Evolutionary conservation across 495 filamentous ascomycete species (phyloP).

Genomic region (Podospora fimiseda): DNA sequence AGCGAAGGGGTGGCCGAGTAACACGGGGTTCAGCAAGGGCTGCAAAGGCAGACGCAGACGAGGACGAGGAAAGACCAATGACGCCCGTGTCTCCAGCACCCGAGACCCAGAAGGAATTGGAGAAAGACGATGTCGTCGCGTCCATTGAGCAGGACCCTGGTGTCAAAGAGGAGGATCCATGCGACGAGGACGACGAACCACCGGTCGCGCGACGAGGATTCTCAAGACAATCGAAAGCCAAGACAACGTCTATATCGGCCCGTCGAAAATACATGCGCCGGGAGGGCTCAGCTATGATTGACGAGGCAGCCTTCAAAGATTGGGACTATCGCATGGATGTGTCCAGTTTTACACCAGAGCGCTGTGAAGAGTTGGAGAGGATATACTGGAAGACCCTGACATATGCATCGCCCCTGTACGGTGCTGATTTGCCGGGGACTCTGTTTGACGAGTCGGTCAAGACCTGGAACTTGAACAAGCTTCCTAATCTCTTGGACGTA

Average conservation of each 20-base stretch:
- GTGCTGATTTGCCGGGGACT: constrained; percentile 92
- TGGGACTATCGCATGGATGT: constrained; percentile 85
- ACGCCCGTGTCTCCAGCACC: constrained; percentile 48
- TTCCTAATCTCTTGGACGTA: constrained; percentile 89
- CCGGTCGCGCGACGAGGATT: constrained; percentile 32
- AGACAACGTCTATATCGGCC: constrained; percentile 50
- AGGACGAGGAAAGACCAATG: constrained; percentile 44
- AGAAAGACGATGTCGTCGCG: constrained; percentile 33
- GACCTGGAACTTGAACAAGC: constrained; percentile 88
- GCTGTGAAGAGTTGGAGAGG: constrained; percentile 88
- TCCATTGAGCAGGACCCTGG: constrained; percentile 41
- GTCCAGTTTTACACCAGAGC: constrained; percentile 79
- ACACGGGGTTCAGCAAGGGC: constrained; percentile 21
- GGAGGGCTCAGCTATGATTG: constrained; percentile 64
- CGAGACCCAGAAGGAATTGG: no score
- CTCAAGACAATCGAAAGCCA: constrained; percentile 38
- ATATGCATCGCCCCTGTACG: constrained; percentile 90
- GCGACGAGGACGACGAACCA: constrained; percentile 31
- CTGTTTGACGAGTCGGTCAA: constrained; percentile 86
- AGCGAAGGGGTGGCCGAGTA: constrained; percentile 15
- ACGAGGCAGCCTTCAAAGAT: constrained; percentile 77
- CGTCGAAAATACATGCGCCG: constrained; percentile 75
- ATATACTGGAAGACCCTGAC: constrained; percentile 95
- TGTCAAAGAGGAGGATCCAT: constrained; percentile 41
- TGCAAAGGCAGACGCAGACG: constrained; percentile 25